Base-by-base conservation (phyloP, 208 protist species). In the Balamuthia mandrillaris region DNA sequence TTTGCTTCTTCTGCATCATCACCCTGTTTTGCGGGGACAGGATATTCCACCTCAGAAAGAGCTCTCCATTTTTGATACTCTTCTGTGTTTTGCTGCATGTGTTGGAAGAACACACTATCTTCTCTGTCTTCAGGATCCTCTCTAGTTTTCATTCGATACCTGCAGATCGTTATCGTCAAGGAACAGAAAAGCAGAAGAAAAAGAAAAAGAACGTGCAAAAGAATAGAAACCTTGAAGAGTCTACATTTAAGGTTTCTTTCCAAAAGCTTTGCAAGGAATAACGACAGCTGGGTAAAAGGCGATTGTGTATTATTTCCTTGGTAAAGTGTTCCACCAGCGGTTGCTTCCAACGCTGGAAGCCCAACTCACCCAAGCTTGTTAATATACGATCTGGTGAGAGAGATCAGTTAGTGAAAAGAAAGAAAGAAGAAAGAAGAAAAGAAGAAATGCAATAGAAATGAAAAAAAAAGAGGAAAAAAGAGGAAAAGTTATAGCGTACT, bases 351-450 rank as follows among this genome's bases (percentile, higher is more conserved):
- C 60, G 65, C 65, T 78, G 45, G 81, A 86, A 86, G 2, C 81
- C 81, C 7, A 86, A n/a, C 60, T 86, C 65, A 33, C 81, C 81
- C 65, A 86, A 37, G 27, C 65, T 81, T 33, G 81, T 86, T 44
- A 86, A 1, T n/a, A 86, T 86, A 18, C 81, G 81, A 18, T 42
- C 70, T 79, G 70, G 47, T 12, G 47, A 18, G 18, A 54, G 18
- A 54, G 12, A 54, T 54, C 18, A 18, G 47, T 54, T 54, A 54
- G 18, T 12, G 12, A 54, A 54, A 54, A n/a, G 18, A 54, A 54
- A n/a, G 47, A n/a, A n/a, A 54, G 18, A 12, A 54, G 12, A 54
- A 12, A 54, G 18, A 54, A n/a, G 18, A 14, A 65, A 27, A 29
- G 14, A 65, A 35, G 33, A 29, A 27, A 12, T 31, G 33, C n/a